A percentile compares a stretch with the other conserved stretches of the same genome.
These are phyloP conservation scores for Vitis vinifera DNA, from an alignment of 164 flowering plant species.

Conservation along the genomic window ASM3070453v1 NC_081811.1:18273001-18273500, in stretches of 20 bases:
- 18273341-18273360: too few relatives aligned
- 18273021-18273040: slow-evolving; percentile 10
- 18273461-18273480: background rate
- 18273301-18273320: background rate
- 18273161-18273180: slow-evolving; percentile 26
- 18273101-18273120: slow-evolving; percentile 44
- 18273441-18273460: slow-evolving; percentile 23
- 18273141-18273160: slow-evolving; percentile 32
- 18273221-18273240: slow-evolving; percentile 66
- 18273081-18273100: slow-evolving; percentile 40
- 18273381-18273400: slow-evolving; percentile 54
- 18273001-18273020: too few relatives aligned
- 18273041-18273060: slow-evolving; percentile 14
- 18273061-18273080: slow-evolving; percentile 5
- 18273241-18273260: slow-evolving; percentile 68
- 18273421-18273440: slow-evolving; percentile 46
- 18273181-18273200: slow-evolving; percentile 46
- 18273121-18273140: slow-evolving; percentile 48
- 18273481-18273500: background rate
- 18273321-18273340: background rate
- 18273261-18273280: background rate
- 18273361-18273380: background rate
- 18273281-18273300: background rate
- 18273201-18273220: slow-evolving; percentile 78
- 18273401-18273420: slow-evolving; percentile 50